These are phyloP conservation scores for Heliamphora pulchella DNA, from an alignment of 179 eudicot genomes.

Conservation along the genomic window DNA sequence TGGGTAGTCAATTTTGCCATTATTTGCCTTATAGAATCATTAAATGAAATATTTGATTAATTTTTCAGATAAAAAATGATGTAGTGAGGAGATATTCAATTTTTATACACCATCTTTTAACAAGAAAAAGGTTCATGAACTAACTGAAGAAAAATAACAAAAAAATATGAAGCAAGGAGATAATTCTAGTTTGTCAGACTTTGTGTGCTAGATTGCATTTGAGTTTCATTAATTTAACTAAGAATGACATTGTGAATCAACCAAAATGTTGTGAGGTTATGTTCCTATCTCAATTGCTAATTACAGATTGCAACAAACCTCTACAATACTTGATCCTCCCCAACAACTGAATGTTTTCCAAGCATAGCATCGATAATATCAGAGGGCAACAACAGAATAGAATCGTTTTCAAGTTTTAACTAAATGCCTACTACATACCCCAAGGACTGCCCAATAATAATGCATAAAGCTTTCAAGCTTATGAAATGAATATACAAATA, in stretches of 20 bases:
- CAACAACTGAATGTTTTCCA: neutral
- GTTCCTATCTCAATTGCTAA: neutral
- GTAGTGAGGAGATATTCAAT: neutral
- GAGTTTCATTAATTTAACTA: neutral
- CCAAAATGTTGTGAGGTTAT: neutral
- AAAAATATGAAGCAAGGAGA: neutral
- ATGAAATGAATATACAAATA: neutral
- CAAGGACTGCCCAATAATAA: neutral
- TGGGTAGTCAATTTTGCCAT: neutral
- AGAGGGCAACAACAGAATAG: neutral
- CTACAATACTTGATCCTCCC: neutral
- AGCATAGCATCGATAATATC: neutral
- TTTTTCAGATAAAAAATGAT: neutral
- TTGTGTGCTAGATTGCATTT: neutral
- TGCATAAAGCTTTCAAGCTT: neutral
- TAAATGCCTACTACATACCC: neutral
- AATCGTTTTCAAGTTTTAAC: neutral
- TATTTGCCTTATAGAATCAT: too few species aligned
- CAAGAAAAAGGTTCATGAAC: neutral
- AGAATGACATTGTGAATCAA: neutral
- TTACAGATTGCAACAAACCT: neutral
- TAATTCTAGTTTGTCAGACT: neutral
- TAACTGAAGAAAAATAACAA: neutral
- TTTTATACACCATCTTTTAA: neutral
- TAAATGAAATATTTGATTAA: neutral